phyloP scores from a whole-genome alignment of 2,329 filamentous ascomycete genomes.

The Colletotrichum sp. region DNA sequence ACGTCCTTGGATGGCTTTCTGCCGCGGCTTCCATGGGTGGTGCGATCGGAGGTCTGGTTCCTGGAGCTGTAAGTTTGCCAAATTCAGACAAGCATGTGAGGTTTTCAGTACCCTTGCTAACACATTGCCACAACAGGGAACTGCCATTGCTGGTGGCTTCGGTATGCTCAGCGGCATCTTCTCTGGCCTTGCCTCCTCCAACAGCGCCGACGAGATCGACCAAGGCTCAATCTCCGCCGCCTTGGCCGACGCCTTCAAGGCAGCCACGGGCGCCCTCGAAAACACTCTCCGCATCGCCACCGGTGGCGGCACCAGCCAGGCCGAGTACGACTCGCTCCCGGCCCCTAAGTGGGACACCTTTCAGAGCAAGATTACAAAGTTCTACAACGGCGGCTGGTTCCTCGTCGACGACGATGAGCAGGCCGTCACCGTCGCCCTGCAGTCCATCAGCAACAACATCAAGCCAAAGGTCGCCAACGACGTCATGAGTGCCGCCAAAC shows the following conservation, averaged over 20 bases:
- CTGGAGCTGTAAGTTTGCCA: neutral
- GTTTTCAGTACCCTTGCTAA: neutral
- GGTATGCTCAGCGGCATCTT: neutral
- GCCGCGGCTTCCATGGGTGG: neutral
- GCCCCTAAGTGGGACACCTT: slow-evolving; percentile 3
- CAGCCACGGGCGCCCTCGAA: neutral
- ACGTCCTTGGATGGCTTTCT: neutral
- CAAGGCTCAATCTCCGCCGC: neutral
- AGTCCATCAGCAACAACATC: slow-evolving; percentile 4
- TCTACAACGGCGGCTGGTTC: slow-evolving; percentile 19
- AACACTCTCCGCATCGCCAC: neutral
- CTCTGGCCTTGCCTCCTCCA: neutral
- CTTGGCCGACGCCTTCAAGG: neutral
- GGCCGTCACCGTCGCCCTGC: neutral
- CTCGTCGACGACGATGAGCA: slow-evolving; percentile 9
- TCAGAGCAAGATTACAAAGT: slow-evolving; percentile 10
- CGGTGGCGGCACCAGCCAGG: neutral
- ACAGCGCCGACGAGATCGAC: neutral
- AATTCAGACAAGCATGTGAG: neutral
- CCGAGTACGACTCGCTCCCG: slow-evolving; percentile 5
- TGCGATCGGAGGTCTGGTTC: neutral
- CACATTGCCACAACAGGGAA: neutral
- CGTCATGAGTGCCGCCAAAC: neutral
- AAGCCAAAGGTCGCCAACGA: slow-evolving; percentile 17
- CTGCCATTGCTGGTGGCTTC: neutral